Percentiles rank a stretch among this genome's conserved stretches.
Evolutionary conservation across 768 basidiomycete species (phyloP).

Genomic region (Calocera viscosa): DNA sequence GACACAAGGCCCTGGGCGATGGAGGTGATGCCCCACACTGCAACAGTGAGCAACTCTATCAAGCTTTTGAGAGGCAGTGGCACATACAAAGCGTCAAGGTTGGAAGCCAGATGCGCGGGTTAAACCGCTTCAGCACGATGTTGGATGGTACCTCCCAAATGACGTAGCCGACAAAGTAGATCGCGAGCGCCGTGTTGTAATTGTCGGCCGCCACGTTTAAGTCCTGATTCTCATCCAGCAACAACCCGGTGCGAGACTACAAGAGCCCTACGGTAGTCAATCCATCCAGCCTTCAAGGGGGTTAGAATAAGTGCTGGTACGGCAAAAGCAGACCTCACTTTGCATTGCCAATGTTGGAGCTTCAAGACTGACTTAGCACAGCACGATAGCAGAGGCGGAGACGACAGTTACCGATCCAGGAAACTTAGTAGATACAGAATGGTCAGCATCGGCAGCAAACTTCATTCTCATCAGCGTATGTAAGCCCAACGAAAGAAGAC

Average conservation of each 20-base stretch:
- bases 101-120: slow-evolving; percentile 51
- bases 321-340: slow-evolving; percentile 21
- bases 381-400: background rate
- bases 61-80: background rate
- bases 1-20: slow-evolving; percentile 44
- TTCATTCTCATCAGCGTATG: slow-evolving; percentile 11
- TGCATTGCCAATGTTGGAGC: slow-evolving; percentile 33
- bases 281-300: slow-evolving; percentile 37
- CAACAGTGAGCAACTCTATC: background rate
- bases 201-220: slow-evolving; percentile 24
- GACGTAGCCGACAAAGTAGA: slow-evolving; percentile 51
- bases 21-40: slow-evolving; percentile 43
- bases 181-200: slow-evolving; percentile 46
- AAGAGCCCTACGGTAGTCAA: slow-evolving; percentile 32
- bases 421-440: slow-evolving; percentile 33
- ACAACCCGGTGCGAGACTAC: background rate
- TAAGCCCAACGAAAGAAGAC: background rate
- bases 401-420: slow-evolving; percentile 28
- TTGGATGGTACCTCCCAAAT: slow-evolving; percentile 42
- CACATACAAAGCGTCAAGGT: slow-evolving; percentile 35
- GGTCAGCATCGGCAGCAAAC: slow-evolving; percentile 33
- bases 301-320: background rate
- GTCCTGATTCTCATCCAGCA: slow-evolving; percentile 2
- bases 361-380: slow-evolving; percentile 8
- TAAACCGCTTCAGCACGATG: slow-evolving; percentile 42